Conservation (phyloP, 306 rosid species). For the Corylus avellana region DNA sequence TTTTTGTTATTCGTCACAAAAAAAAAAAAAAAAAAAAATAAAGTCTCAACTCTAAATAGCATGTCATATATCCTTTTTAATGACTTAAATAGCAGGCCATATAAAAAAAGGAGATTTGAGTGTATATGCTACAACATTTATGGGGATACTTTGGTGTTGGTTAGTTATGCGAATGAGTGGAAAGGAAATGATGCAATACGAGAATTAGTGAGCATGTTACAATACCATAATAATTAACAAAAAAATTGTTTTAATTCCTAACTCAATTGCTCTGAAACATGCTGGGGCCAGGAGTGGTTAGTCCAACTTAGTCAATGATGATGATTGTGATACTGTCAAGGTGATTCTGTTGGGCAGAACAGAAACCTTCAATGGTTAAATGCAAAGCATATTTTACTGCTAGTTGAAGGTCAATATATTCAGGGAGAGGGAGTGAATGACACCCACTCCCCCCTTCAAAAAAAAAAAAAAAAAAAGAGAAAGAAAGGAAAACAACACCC, state of each 20-base stretch:
- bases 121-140: too few species aligned
- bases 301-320: background rate
- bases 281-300: background rate
- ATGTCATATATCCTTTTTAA: too few species aligned
- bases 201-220: background rate
- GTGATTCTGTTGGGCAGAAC: background rate
- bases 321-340: background rate
- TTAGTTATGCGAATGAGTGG: background rate
- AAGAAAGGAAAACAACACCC: too few species aligned
- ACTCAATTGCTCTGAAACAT: background rate
- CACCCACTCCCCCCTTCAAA: background rate
- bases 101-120: too few species aligned
- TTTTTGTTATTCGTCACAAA: too few species aligned
- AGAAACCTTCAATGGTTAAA: background rate
- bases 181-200: background rate
- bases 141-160: too few species aligned
- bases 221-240: background rate
- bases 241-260: background rate
- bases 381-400: too few species aligned
- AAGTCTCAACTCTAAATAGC: too few species aligned
- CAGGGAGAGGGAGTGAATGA: background rate
- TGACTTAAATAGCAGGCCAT: too few species aligned
- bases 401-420: background rate
- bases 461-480: too few species aligned
- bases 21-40: too few species aligned